Percentiles rank a stretch among this genome's conserved stretches.
Conservation (phyloP, 345 rosid genomes). For the Viola odorata region DNA sequence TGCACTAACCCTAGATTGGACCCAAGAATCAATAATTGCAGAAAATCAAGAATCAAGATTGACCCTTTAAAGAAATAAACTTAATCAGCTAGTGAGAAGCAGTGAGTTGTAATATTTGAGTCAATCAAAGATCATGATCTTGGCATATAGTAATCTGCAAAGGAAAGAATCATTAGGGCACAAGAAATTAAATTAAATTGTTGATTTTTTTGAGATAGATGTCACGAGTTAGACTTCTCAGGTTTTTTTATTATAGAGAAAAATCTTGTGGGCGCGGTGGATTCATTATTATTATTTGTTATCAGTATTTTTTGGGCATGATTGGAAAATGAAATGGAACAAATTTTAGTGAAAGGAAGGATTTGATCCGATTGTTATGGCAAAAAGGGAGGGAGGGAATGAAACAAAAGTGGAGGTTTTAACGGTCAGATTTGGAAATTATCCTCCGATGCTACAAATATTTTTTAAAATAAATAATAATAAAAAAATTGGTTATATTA, state of each 20-base stretch:
- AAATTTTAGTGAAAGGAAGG: neutral
- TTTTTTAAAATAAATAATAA: too few relatives aligned
- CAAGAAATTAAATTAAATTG: too few relatives aligned
- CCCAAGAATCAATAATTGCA: neutral
- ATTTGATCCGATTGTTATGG: slow-evolving; percentile 44
- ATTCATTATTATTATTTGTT: neutral
- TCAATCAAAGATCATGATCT: neutral
- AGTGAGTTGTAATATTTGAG: neutral
- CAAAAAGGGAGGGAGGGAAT: slow-evolving; percentile 23
- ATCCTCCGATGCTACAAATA: too few relatives aligned
- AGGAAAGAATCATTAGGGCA: neutral
- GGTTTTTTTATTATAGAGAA: neutral
- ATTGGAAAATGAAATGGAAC: neutral
- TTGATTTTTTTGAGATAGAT: too few relatives aligned
- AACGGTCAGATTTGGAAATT: slow-evolving; percentile 35
- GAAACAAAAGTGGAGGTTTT: slow-evolving; percentile 16
- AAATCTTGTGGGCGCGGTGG: too few relatives aligned
- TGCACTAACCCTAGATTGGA: neutral
- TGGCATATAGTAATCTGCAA: too few relatives aligned
- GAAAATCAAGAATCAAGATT: neutral
- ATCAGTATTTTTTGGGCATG: neutral
- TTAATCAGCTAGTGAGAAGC: neutral
- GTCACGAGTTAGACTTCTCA: too few relatives aligned
- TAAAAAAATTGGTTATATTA: too few relatives aligned
- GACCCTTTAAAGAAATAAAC: too few relatives aligned